phyloP scores from a whole-genome alignment of 148 eudicot genomes.

The Agrostemma githago region DNA sequence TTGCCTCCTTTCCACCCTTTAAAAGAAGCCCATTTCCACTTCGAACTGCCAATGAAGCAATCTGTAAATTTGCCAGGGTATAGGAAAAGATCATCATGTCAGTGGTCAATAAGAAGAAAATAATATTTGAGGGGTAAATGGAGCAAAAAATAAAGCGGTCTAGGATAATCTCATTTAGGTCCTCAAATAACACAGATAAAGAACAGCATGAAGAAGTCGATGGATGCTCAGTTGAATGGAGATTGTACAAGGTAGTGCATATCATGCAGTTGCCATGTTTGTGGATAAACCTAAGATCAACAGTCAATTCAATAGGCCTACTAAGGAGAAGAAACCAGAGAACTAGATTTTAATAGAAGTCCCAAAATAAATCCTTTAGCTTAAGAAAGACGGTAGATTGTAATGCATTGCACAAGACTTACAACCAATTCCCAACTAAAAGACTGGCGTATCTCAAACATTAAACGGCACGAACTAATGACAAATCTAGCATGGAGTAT shows the following conservation, averaged over 20 bases:
- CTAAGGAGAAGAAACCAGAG: no score
- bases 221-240: neutral
- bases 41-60: constrained; percentile 89
- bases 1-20: constrained; percentile 98
- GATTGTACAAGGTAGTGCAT: neutral
- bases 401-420: neutral
- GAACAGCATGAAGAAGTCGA: neutral
- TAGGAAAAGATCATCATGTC: neutral
- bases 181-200: neutral
- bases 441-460: neutral
- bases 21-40: constrained; percentile 92
- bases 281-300: no score
- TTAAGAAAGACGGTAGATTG: neutral
- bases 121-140: neutral
- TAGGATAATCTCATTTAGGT: neutral
- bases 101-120: neutral
- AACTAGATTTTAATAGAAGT: no score
- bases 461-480: neutral
- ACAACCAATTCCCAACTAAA: neutral
- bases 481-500: neutral
- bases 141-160: neutral
- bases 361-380: neutral
- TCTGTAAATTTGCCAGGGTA: constrained; percentile 31
- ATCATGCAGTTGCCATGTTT: no score
- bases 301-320: no score